Conservation (phyloP, 352 stramenopile species). For the Plasmopara viticola region DNA sequence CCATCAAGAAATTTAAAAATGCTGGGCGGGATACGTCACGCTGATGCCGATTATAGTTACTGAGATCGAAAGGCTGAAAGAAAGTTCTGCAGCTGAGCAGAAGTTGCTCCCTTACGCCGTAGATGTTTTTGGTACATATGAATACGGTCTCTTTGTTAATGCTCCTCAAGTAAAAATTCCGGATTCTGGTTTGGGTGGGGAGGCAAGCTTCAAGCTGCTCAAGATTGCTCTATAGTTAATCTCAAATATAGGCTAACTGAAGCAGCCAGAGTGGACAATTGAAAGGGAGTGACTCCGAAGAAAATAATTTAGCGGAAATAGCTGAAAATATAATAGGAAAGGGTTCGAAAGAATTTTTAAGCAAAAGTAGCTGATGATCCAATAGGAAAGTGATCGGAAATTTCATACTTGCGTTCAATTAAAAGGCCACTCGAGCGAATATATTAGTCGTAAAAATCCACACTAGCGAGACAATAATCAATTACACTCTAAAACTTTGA, state of each 20-base stretch:
- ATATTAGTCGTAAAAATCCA: not conserved
- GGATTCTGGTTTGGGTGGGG: not conserved
- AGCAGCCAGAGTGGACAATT: not conserved
- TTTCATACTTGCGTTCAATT: not conserved
- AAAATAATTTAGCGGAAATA: no score
- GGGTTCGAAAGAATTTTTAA: not conserved
- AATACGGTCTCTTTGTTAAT: conserved; percentile 5
- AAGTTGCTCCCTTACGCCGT: not conserved
- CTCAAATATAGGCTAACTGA: not conserved
- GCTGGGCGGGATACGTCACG: not conserved
- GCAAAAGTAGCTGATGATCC: not conserved
- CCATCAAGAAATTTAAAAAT: not conserved
- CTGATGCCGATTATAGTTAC: not conserved
- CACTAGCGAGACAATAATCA: not conserved
- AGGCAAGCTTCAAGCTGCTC: not conserved
- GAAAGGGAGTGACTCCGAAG: no score
- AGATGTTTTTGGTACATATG: conserved; percentile 4
- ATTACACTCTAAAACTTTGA: not conserved
- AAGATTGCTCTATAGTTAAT: not conserved
- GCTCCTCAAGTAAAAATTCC: conserved; percentile 5
- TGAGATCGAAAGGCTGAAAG: not conserved
- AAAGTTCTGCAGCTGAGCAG: not conserved
- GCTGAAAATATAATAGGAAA: no score
- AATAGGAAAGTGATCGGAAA: not conserved
- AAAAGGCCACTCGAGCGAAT: not conserved